phyloP scores from a whole-genome alignment of 2,329 filamentous ascomycete species.

The Diaporthe batatas region DNA sequence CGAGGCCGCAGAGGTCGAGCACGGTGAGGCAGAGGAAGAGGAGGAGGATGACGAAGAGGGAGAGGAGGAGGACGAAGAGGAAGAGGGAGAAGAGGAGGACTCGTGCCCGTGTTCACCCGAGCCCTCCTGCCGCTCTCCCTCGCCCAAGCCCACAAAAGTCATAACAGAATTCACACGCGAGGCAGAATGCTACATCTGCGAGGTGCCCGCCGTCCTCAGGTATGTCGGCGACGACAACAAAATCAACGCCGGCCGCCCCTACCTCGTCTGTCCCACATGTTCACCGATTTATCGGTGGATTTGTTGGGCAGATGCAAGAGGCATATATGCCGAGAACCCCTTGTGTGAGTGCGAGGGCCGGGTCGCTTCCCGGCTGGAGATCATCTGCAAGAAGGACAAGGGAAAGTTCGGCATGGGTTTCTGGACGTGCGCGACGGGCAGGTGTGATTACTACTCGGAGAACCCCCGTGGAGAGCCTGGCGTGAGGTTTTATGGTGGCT shows the following conservation, averaged over 20 bases:
- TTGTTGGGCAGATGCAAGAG: slow-evolving; percentile 20
- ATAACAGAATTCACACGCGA: neutral
- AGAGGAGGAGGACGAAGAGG: no score
- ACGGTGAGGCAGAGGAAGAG: no score
- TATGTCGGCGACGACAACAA: neutral
- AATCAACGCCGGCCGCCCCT: slow-evolving; percentile 14
- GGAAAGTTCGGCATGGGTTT: neutral
- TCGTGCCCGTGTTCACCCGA: no score
- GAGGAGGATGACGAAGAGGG: no score
- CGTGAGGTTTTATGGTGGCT: no score
- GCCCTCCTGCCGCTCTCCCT: no score
- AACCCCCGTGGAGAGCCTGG: neutral
- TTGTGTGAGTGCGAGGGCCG: neutral
- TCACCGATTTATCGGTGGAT: neutral
- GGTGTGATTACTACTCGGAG: slow-evolving; percentile 34
- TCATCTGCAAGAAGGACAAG: neutral
- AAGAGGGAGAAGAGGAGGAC: no score
- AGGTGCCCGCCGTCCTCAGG: neutral
- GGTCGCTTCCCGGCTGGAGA: slow-evolving; percentile 2
- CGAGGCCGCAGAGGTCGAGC: no score
- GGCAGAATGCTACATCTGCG: slow-evolving; percentile 6
- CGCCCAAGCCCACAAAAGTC: neutral
- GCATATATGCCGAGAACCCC: neutral
- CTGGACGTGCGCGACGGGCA: slow-evolving; percentile 16
- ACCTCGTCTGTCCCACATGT: slow-evolving; percentile 28